Conservation (phyloP, 2,329 filamentous ascomycete species). For the Dactylonectria macrodidyma region DNA sequence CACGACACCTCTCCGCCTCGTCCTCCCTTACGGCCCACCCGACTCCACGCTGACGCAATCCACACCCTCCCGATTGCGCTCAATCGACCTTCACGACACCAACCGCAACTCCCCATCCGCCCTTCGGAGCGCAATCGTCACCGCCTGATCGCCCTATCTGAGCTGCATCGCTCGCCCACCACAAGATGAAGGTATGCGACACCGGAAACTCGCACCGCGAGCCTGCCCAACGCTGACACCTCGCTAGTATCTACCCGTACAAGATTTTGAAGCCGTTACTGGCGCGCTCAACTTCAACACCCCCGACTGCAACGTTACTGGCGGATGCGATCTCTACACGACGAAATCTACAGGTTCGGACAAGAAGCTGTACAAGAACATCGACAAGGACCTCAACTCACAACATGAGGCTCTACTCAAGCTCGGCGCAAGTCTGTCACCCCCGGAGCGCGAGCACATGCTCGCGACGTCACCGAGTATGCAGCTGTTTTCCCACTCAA, state of each 20-base stretch:
- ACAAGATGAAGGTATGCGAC: slow-evolving; percentile 57
- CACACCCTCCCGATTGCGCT: slow-evolving; percentile 34
- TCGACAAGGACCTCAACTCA: slow-evolving; percentile 90
- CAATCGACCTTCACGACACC: slow-evolving; percentile 37
- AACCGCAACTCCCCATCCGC: slow-evolving; percentile 14
- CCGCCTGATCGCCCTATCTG: slow-evolving; percentile 15
- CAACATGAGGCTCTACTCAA: slow-evolving; percentile 92
- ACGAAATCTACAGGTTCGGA: slow-evolving; percentile 96
- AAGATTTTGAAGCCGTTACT: slow-evolving; percentile 92
- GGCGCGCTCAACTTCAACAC: slow-evolving; percentile 97
- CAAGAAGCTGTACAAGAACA: slow-evolving; percentile 97
- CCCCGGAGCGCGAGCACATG: slow-evolving; percentile 81
- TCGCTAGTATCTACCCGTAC: slow-evolving; percentile 87
- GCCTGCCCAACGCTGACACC: slow-evolving; percentile 37
- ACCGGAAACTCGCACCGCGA: slow-evolving; percentile 7
- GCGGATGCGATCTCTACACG: slow-evolving; percentile 96
- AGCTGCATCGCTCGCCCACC: slow-evolving; percentile 18
- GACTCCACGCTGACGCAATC: slow-evolving; percentile 52
- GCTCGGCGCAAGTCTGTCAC: slow-evolving; percentile 88
- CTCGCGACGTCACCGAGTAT: slow-evolving; percentile 74
- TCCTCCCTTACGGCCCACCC: slow-evolving; percentile 41
- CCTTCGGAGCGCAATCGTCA: slow-evolving; percentile 26
- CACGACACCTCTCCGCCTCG: slow-evolving; percentile 37
- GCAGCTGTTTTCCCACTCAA: slow-evolving; percentile 80
- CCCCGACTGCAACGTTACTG: slow-evolving; percentile 90